Evolutionary conservation across 1,284 basidiomycete genomes (phyloP).

Genomic region (Leccinum cinnamomeum): DNA sequence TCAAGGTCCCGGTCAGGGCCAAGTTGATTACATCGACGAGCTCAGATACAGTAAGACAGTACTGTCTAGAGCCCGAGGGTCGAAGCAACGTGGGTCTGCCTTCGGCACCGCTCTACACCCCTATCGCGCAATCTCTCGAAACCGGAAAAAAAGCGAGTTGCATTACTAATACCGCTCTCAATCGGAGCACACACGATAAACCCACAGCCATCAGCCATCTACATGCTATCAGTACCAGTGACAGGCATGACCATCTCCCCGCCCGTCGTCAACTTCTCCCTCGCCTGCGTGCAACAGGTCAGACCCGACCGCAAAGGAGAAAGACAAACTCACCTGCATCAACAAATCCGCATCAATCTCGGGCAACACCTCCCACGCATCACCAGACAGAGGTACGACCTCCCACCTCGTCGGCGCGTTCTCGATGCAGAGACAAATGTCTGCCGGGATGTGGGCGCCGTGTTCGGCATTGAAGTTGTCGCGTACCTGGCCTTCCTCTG

Average conservation of each 20-base stretch:
- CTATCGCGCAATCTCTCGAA: background rate
- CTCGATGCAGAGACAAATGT: slow-evolving; percentile 71
- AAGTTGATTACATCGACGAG: background rate
- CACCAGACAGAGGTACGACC: slow-evolving; percentile 54
- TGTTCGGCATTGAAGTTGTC: slow-evolving; percentile 70
- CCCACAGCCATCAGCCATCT: background rate
- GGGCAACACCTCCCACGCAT: slow-evolving; percentile 55
- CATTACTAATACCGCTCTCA: background rate
- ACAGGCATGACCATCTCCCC: slow-evolving; percentile 8
- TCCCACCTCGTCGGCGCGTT: slow-evolving; percentile 72
- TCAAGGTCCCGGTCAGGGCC: background rate
- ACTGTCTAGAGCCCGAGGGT: background rate
- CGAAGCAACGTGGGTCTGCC: background rate
- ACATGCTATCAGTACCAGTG: slow-evolving; percentile 26
- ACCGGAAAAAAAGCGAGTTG: background rate
- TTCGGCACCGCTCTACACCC: background rate
- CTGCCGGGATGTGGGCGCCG: slow-evolving; percentile 69
- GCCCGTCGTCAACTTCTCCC: slow-evolving; percentile 17
- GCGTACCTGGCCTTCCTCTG: slow-evolving; percentile 67
- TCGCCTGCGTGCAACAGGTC: slow-evolving; percentile 14
- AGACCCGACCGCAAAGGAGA: background rate
- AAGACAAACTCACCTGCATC: slow-evolving; percentile 41
- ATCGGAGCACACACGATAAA: background rate
- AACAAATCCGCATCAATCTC: slow-evolving; percentile 60
- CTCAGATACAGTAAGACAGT: background rate